Percentiles rank a stretch among this genome's conserved stretches.
These are phyloP conservation scores for Chlorella sp. DNA, from an alignment of 139 green algal genomes.

Conservation along the genomic window DNA sequence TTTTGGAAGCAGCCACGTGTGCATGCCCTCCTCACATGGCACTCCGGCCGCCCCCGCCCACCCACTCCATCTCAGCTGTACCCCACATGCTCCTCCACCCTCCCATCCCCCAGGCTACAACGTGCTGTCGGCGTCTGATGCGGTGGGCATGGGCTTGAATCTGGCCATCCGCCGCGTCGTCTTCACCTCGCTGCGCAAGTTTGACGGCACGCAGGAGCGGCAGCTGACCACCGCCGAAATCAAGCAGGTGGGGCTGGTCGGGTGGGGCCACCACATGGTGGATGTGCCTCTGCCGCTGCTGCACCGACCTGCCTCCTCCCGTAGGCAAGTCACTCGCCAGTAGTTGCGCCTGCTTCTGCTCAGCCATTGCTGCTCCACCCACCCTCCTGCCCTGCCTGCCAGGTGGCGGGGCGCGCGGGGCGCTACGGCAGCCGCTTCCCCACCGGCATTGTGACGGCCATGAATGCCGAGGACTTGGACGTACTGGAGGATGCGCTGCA, in stretches of 20 bases:
- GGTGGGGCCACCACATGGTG: conserved; percentile 36
- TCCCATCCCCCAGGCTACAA: conserved; percentile 63
- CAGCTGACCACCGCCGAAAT: conserved; percentile 46
- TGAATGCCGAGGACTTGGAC: conserved; percentile 21
- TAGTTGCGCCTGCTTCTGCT: no score
- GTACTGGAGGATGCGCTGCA: conserved; percentile 26
- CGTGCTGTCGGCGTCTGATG: conserved; percentile 84
- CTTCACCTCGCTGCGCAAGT: conserved; percentile 84
- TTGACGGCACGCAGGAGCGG: conserved; percentile 61
- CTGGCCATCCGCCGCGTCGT: conserved; percentile 92
- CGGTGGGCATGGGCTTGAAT: conserved; percentile 96
- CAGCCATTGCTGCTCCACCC: no score
- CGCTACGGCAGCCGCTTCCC: conserved; percentile 14
- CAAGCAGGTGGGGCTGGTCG: conserved; percentile 76
- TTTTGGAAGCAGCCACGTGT: no score
- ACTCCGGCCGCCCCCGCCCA: no score
- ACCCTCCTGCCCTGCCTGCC: background rate
- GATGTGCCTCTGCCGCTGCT: background rate
- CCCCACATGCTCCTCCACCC: background rate
- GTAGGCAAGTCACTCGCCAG: no score
- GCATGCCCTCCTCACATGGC: no score
- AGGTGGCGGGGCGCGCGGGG: conserved; percentile 21
- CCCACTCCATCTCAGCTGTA: no score
- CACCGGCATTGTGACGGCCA: conserved; percentile 30
- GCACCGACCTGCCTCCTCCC: background rate